Conservation (phyloP, 106 monocot species). For the Xerophyta viscosa region DNA sequence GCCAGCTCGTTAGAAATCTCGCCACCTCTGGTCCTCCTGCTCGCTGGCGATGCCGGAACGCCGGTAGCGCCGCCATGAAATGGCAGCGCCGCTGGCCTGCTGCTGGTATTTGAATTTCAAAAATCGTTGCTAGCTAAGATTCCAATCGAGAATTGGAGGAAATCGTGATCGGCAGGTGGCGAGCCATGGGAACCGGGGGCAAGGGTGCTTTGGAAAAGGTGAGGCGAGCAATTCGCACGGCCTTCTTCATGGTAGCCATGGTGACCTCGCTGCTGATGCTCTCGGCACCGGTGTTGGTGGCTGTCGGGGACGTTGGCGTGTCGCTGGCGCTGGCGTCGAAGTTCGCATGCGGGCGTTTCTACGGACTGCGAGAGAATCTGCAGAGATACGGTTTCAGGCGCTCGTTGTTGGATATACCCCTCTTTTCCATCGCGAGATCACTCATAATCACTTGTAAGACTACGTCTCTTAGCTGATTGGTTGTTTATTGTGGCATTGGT, state of each 20-base stretch:
- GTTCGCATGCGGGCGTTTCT: slow-evolving; percentile 45
- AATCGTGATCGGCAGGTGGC: no score
- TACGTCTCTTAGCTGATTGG: no score
- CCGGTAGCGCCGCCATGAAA: no score
- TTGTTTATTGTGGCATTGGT: no score
- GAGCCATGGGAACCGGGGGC: slow-evolving; percentile 26
- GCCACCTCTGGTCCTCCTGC: no score
- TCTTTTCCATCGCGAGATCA: slow-evolving; percentile 67
- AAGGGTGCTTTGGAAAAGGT: slow-evolving; percentile 59
- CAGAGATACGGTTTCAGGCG: slow-evolving; percentile 45
- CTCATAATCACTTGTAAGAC: slow-evolving; percentile 57
- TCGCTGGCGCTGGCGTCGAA: slow-evolving; percentile 47
- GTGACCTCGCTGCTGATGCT: slow-evolving; percentile 61
- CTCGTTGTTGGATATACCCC: slow-evolving; percentile 68
- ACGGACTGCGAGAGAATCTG: slow-evolving; percentile 45
- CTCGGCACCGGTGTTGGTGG: slow-evolving; percentile 73
- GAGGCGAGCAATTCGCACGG: slow-evolving; percentile 40
- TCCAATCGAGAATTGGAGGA: no score
- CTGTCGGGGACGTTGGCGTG: slow-evolving; percentile 43
- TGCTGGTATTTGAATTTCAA: no score
- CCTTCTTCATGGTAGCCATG: slow-evolving; percentile 79
- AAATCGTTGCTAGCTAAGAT: no score
- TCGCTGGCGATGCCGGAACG: no score
- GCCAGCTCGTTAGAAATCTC: no score
- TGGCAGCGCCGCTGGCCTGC: no score